A percentile compares a stretch with the other conserved stretches of the same genome.
These are phyloP conservation scores for Monascus purpureus DNA, from an alignment of 495 filamentous ascomycete genomes.

Conservation along the genomic window DNA sequence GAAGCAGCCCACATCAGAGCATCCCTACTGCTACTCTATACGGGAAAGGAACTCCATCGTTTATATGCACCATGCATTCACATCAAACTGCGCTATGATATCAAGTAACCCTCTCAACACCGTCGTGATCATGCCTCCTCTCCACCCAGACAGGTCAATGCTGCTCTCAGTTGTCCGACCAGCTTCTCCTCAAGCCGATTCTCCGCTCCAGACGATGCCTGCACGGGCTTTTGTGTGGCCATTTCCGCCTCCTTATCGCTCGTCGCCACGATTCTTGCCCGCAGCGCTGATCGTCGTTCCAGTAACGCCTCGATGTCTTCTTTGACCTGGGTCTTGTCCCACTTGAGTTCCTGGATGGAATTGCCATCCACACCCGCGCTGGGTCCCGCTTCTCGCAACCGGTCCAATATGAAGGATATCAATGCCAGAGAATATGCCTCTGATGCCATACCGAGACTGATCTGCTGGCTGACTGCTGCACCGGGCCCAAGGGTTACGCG, in stretches of 20 bases:
- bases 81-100: no score
- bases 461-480: slow-evolving; percentile 30
- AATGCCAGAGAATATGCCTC: slow-evolving; percentile 69
- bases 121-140: no score
- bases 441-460: slow-evolving; percentile 55
- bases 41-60: no score
- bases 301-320: slow-evolving; percentile 73
- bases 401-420: slow-evolving; percentile 49
- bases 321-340: slow-evolving; percentile 52
- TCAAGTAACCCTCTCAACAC: no score
- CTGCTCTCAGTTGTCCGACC: slow-evolving; percentile 42
- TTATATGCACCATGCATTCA: no score
- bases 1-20: no score
- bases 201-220: slow-evolving; percentile 24
- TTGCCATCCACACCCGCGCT: slow-evolving; percentile 41
- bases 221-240: slow-evolving; percentile 35
- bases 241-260: slow-evolving; percentile 55
- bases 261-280: slow-evolving; percentile 56
- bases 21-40: no score
- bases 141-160: slow-evolving; percentile 24
- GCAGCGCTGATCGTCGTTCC: slow-evolving; percentile 41
- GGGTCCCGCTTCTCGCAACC: slow-evolving; percentile 43
- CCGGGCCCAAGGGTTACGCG: slow-evolving; percentile 16
- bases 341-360: slow-evolving; percentile 53
- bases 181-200: slow-evolving; percentile 62